Evolutionary conservation across 495 filamentous ascomycete species (phyloP).

Genomic region (Chaetomium cochliodes): DNA sequence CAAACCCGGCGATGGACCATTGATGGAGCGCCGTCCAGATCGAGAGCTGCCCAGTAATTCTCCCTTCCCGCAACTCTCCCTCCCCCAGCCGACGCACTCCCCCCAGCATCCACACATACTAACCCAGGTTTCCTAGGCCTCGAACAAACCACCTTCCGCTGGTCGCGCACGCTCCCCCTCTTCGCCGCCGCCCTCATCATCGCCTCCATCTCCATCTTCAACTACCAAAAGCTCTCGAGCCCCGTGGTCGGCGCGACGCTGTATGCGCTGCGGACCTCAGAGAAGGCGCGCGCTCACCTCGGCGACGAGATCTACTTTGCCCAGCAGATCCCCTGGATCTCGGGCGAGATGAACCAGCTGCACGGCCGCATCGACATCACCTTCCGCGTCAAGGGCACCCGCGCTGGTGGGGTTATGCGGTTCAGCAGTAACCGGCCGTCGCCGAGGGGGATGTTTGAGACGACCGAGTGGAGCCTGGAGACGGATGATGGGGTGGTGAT

Average conservation of each 20-base stretch:
- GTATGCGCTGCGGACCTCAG: conserved; percentile 83
- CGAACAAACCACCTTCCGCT: conserved; percentile 39
- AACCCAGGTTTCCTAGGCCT: conserved; percentile 25
- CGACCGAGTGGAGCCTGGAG: conserved; percentile 73
- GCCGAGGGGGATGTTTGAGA: conserved; percentile 71
- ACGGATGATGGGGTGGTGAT: conserved; percentile 63
- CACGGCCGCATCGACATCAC: conserved; percentile 85
- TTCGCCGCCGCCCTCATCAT: conserved; percentile 59
- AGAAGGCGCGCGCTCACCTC: conserved; percentile 67
- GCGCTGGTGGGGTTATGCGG: conserved; percentile 66
- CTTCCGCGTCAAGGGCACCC: conserved; percentile 85
- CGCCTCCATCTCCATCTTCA: conserved; percentile 84
- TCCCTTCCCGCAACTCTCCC: background rate
- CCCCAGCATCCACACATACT: background rate
- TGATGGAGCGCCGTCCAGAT: conserved; percentile 77
- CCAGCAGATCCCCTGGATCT: conserved; percentile 86
- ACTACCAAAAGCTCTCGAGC: conserved; percentile 89
- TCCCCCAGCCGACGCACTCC: background rate
- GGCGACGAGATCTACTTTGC: conserved; percentile 94
- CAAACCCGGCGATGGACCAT: conserved; percentile 59
- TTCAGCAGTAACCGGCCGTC: conserved; percentile 74
- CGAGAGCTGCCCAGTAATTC: conserved; percentile 66
- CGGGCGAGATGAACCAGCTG: conserved; percentile 89
- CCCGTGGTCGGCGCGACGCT: conserved; percentile 81
- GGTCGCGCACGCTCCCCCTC: conserved; percentile 52